Evolutionary conservation across 2,329 filamentous ascomycete genomes (phyloP).

Genomic region (Colletotrichum musae): DNA sequence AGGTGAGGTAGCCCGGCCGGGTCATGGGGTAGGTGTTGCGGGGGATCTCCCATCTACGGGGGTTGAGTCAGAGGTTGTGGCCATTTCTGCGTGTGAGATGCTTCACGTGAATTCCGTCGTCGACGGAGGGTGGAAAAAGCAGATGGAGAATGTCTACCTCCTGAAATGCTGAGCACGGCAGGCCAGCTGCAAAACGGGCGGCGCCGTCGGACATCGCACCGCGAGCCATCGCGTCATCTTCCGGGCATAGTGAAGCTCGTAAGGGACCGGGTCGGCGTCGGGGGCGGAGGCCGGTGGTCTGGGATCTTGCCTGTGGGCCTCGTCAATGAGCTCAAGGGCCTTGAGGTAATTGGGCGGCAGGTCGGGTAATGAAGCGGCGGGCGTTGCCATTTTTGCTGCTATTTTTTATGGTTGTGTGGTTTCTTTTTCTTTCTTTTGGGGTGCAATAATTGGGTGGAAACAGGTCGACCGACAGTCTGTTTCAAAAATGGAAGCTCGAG

Average conservation of each 20-base stretch:
- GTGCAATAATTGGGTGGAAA: conserved; percentile 5
- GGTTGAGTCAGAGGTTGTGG: conserved; percentile 23
- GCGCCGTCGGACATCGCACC: conserved; percentile 71
- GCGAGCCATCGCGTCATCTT: conserved; percentile 84
- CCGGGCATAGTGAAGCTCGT: conserved; percentile 86
- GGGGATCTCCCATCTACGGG: conserved; percentile 80
- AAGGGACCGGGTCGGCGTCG: conserved; percentile 67
- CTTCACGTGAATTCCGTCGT: neutral
- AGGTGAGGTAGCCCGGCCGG: conserved; percentile 82
- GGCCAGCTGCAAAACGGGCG: conserved; percentile 79
- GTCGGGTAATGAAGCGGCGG: conserved; percentile 44
- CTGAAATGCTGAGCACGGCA: conserved; percentile 89
- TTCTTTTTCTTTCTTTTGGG: neutral
- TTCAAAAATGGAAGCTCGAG: conserved; percentile 13
- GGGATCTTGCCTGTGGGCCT: conserved; percentile 63
- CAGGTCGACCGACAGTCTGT: conserved; percentile 18
- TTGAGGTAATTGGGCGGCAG: conserved; percentile 59
- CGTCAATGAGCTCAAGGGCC: conserved; percentile 79
- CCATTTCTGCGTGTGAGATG: conserved; percentile 2
- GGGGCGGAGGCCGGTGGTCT: conserved; percentile 52
- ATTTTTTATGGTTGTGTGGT: neutral
- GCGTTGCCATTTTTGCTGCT: conserved; percentile 3
- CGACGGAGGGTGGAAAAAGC: neutral
- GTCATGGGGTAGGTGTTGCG: conserved; percentile 81
- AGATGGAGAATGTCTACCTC: conserved; percentile 58